Evolutionary conservation across 768 basidiomycete species (phyloP), one percentile per base, ranked within the genome.

Genomic region (Imleria badia): DNA sequence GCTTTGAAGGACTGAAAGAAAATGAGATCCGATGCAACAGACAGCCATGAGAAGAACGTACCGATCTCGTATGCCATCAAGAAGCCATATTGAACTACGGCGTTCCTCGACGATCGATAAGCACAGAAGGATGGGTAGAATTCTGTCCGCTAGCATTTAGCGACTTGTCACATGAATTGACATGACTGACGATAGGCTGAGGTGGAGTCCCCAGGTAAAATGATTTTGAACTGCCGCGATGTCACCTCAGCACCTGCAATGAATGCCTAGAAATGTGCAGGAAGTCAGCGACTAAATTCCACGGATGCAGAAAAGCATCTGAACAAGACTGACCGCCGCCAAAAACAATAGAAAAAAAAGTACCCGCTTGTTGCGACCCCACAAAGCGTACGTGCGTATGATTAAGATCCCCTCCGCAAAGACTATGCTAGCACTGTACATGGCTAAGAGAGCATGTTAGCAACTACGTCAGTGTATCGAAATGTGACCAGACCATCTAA

Each of bases 361-460:
- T 2, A 64, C 45, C 13, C 31, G 61, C 46, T 29, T 54, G 31
- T 41, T 66, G 26, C 59, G 61, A 48, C 54, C 55, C 61, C 66
- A 67, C 46, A 67, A 41, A 26, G 66, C 64, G 19, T 64, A 68
- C 19, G 66, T 68, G 31, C 66, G 67, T 2, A 68, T 45, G 22
- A 68, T 68, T 44, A 67, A 56, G 20, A 68, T 54, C 7, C 44
- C 61, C 50, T 60, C 59, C 0, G 61, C 43, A 14, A 52, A 48
- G 15, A 68, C 19, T 19, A 63, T 33, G n/a, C 64, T 58, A 13
- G 45, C 45, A 23, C 2, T 56, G 45, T 55, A 68, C 3, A 58
- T 22, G 17, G 30, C 63, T 67, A 38, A 36, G n/a, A 11, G 12
- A 20, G 12, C 15, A 22, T 19, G 26, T 67, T 35, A 60, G 26